A percentile compares a stretch with the other conserved stretches of the same genome.
Conservation (phyloP, 306 rosid genomes). For the Acacia acuminata region DNA sequence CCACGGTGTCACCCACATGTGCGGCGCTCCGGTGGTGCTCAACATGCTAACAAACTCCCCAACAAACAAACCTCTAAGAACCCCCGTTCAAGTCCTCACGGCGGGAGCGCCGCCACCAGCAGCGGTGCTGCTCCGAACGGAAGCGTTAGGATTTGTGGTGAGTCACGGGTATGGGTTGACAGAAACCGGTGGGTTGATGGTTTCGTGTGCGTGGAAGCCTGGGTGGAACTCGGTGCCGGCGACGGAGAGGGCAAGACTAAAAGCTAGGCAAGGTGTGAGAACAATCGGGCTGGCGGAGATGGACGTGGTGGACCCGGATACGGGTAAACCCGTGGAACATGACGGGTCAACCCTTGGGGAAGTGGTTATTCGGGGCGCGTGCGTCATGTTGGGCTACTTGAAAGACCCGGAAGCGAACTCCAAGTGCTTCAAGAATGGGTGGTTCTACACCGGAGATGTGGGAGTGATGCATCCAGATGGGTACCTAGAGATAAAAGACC, state of each 20-base stretch:
- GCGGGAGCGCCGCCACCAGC: slow-evolving; percentile 78
- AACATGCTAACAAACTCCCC: slow-evolving; percentile 62
- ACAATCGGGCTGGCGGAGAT: slow-evolving; percentile 41
- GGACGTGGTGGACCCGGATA: slow-evolving; percentile 50
- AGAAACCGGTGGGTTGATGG: slow-evolving; percentile 49
- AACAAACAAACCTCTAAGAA: slow-evolving; percentile 24
- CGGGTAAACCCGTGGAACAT: slow-evolving; percentile 41
- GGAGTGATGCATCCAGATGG: slow-evolving; percentile 77
- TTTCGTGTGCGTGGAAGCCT: slow-evolving; percentile 70
- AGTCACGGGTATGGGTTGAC: slow-evolving; percentile 73
- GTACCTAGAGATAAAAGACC: slow-evolving; percentile 67
- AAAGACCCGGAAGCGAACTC: slow-evolving; percentile 52
- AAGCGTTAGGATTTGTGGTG: slow-evolving; percentile 56
- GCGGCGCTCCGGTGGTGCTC: slow-evolving; percentile 73
- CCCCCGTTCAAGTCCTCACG: slow-evolving; percentile 54
- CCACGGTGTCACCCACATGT: slow-evolving; percentile 69
- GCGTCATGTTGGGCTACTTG: slow-evolving; percentile 64
- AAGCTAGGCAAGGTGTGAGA: slow-evolving; percentile 76
- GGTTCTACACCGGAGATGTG: slow-evolving; percentile 77
- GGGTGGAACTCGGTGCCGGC: slow-evolving; percentile 62
- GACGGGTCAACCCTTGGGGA: slow-evolving; percentile 59
- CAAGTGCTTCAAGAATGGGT: slow-evolving; percentile 48
- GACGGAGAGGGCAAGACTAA: slow-evolving; percentile 60
- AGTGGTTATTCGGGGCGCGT: slow-evolving; percentile 53
- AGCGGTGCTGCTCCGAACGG: slow-evolving; percentile 49